These are phyloP conservation scores for Theobroma grandiflorum DNA, from an alignment of 441 rosid species.

Conservation along the genomic window DNA sequence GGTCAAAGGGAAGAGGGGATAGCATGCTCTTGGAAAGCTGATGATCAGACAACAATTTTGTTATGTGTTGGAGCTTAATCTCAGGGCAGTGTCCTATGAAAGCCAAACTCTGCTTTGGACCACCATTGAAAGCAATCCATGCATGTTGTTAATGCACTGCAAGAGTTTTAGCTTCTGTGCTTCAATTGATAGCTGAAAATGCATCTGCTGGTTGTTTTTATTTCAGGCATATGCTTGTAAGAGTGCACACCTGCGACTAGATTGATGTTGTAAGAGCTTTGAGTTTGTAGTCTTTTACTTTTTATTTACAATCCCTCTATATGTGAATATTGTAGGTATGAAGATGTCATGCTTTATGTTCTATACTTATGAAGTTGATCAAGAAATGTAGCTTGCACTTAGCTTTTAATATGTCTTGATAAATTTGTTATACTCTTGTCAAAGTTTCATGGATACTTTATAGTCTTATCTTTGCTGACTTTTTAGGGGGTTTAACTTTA, in stretches of 20 bases:
- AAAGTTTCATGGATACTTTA: background rate
- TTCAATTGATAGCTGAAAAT: slow-evolving; percentile 32
- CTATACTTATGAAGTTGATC: slow-evolving; percentile 38
- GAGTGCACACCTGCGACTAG: slow-evolving; percentile 43
- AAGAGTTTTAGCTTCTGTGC: slow-evolving; percentile 27
- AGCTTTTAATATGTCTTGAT: slow-evolving; percentile 11
- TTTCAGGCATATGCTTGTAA: slow-evolving; percentile 56
- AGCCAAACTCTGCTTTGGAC: slow-evolving; percentile 38
- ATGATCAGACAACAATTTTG: slow-evolving; percentile 46
- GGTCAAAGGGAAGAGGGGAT: slow-evolving; percentile 26
- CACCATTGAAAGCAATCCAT: slow-evolving; percentile 19
- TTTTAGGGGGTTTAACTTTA: background rate
- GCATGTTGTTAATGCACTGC: slow-evolving; percentile 28
- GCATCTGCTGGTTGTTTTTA: slow-evolving; percentile 58
- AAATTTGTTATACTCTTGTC: background rate
- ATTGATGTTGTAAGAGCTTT: slow-evolving; percentile 42
- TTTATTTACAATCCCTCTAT: slow-evolving; percentile 30
- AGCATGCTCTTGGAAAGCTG: slow-evolving; percentile 28
- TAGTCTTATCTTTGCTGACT: background rate
- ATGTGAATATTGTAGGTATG: slow-evolving; percentile 64
- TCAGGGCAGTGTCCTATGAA: slow-evolving; percentile 30
- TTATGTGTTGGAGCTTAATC: slow-evolving; percentile 30
- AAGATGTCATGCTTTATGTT: slow-evolving; percentile 45
- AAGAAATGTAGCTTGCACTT: slow-evolving; percentile 37
- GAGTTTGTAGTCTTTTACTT: slow-evolving; percentile 45